These are phyloP conservation scores for Sporothrix phasma DNA, from an alignment of 2,329 filamentous ascomycete species.

Conservation along the genomic window DNA sequence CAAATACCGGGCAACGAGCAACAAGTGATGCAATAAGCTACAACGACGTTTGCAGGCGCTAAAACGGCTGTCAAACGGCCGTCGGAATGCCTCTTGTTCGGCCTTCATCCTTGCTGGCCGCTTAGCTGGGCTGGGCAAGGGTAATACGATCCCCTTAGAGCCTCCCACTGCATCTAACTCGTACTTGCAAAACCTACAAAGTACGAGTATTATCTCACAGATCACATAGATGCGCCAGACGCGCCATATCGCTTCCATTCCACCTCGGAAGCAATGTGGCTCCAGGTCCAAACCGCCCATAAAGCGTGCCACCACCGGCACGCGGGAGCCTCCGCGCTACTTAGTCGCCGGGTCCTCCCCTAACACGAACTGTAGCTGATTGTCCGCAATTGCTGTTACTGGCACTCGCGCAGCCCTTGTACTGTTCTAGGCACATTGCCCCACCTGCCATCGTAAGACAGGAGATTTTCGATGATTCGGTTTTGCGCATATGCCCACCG, in stretches of 20 bases:
- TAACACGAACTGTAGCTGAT: background rate
- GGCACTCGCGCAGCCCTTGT: background rate
- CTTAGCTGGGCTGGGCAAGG: background rate
- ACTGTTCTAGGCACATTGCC: slow-evolving; percentile 6
- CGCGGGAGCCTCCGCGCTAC: background rate
- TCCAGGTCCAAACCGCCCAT: slow-evolving; percentile 10
- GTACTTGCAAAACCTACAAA: no score
- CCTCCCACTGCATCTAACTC: no score
- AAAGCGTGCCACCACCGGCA: slow-evolving; percentile 1
- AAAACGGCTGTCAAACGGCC: background rate
- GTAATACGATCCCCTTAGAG: background rate
- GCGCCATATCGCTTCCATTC: background rate
- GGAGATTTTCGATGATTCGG: slow-evolving; percentile 13
- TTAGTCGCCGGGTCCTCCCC: background rate
- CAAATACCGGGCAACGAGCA: background rate
- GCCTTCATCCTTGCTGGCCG: background rate
- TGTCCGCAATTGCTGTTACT: background rate
- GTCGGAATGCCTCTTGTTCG: background rate
- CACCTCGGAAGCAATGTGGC: slow-evolving; percentile 6
- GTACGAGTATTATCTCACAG: background rate
- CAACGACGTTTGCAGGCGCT: background rate
- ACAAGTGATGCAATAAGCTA: no score
- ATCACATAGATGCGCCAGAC: background rate
- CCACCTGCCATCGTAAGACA: slow-evolving; percentile 13
- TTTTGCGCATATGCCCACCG: slow-evolving; percentile 15